These are phyloP conservation scores for Diaporthe citrichinensis DNA, from an alignment of 2,329 filamentous ascomycete genomes.

Conservation along the genomic window DNA sequence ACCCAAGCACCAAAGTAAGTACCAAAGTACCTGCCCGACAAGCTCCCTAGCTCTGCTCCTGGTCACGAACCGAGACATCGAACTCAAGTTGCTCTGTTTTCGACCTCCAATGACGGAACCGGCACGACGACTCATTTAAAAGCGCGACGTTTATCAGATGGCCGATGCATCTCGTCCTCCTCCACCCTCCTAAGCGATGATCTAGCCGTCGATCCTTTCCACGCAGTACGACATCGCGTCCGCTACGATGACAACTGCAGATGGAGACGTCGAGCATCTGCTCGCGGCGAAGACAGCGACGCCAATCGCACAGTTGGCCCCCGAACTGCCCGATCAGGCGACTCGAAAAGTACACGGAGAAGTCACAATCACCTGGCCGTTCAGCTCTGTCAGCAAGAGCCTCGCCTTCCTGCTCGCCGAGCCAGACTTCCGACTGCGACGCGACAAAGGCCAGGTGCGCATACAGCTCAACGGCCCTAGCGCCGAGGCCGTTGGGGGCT, in stretches of 20 bases:
- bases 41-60: constrained; percentile 8
- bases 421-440: constrained; percentile 84
- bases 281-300: constrained; percentile 52
- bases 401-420: constrained; percentile 88
- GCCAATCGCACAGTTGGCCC: constrained; percentile 69
- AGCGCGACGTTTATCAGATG: neutral
- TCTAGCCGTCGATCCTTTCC: constrained; percentile 46
- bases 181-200: constrained; percentile 35
- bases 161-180: constrained; percentile 25
- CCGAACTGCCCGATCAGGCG: constrained; percentile 58
- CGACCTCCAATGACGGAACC: constrained; percentile 21
- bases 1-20: constrained; percentile 6
- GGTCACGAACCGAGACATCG: constrained; percentile 31
- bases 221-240: constrained; percentile 39
- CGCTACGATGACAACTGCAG: constrained; percentile 44
- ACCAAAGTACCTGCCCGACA: constrained; percentile 8
- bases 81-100: constrained; percentile 10
- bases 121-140: constrained; percentile 1
- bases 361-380: constrained; percentile 92
- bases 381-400: constrained; percentile 81
- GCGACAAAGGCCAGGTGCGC: constrained; percentile 83
- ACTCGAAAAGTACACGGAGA: constrained; percentile 73
- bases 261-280: constrained; percentile 40
- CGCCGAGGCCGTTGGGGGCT: constrained; percentile 77
- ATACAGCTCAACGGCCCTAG: constrained; percentile 80